Evolutionary conservation across 306 rosid genomes (phyloP), one percentile per base, ranked within the genome.

Genomic region (Casuarina glauca): DNA sequence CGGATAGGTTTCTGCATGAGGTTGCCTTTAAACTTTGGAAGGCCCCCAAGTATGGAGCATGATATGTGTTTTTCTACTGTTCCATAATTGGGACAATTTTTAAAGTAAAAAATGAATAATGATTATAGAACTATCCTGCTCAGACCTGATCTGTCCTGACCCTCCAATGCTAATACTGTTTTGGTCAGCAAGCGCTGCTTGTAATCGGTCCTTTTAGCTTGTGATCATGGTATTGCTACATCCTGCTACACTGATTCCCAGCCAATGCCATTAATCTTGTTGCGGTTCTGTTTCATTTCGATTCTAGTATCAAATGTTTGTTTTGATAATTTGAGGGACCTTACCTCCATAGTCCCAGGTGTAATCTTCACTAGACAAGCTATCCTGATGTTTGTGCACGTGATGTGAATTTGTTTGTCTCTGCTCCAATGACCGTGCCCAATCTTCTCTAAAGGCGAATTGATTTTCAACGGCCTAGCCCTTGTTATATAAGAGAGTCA

Each of bases 41-140:
- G 86, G 97, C 97, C 76, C 98, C 99, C 63, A 93, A 95, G 76
- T 95, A 95, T 74, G 99, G 98, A 85, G 99, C 99, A 44, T 95
- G 81, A 92, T 67, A 41, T 76, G 15, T 36, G 8, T 39, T 58
- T 39, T 44, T 69, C 49, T 38, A 26, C 2, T 42, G 48, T 17
- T 44, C 50, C 35, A 11, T 6, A 15, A 76, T 19, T 11, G 54
- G 3, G 55, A 36, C 52, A 10, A 51, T 72, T 67, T n/a, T 12
- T 48, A 5, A 19, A 9, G 39, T 26, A 0, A 26, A 20, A 71
- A 53, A n/a, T 39, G 10, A 57, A 63, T 15, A 13, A 0, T 35
- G 43, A 72, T 75, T 49, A 6, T 53, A 4, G 35, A 79, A 60
- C 63, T 68, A 13, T 48, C 51, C 36, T 41, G 32, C 32, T 26